These are phyloP conservation scores for Tephrocybe rancida DNA, from an alignment of 768 basidiomycete genomes.

Conservation along the genomic window DNA sequence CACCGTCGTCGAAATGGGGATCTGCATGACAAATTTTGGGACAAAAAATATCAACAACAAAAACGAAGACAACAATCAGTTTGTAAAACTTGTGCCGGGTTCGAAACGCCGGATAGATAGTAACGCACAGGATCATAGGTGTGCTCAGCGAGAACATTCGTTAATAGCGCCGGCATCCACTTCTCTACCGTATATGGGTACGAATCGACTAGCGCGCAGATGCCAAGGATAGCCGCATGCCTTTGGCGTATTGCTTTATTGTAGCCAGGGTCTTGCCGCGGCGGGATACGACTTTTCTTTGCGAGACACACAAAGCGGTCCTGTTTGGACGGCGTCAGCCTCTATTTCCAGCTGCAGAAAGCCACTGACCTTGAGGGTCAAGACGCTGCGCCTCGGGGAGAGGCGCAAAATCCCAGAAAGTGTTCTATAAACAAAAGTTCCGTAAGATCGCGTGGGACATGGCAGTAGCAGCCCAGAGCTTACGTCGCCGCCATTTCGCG, in stretches of 20 bases:
- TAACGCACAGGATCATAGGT: conserved; percentile 77
- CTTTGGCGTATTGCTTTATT: conserved; percentile 72
- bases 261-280: conserved; percentile 65
- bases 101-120: conserved; percentile 4
- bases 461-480: conserved; percentile 24
- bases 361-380: conserved; percentile 63
- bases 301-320: conserved; percentile 81
- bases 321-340: conserved; percentile 32
- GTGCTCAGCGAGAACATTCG: conserved; percentile 77
- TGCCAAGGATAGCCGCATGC: conserved; percentile 92
- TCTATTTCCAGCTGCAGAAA: too few species aligned
- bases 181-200: conserved; percentile 95
- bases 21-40: conserved; percentile 34
- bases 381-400: conserved; percentile 75
- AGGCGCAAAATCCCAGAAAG: conserved; percentile 82
- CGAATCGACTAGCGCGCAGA: conserved; percentile 90
- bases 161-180: conserved; percentile 89
- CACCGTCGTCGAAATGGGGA: conserved; percentile 85
- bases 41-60: background rate
- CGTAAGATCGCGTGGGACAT: background rate
- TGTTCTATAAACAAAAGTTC: conserved; percentile 44
- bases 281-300: conserved; percentile 66
- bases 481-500: conserved; percentile 88
- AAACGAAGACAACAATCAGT: conserved; percentile 12
- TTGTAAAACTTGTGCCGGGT: background rate